Evolutionary conservation across 2,329 filamentous ascomycete species (phyloP).

Genomic region (Metarhizium anisopliae): DNA sequence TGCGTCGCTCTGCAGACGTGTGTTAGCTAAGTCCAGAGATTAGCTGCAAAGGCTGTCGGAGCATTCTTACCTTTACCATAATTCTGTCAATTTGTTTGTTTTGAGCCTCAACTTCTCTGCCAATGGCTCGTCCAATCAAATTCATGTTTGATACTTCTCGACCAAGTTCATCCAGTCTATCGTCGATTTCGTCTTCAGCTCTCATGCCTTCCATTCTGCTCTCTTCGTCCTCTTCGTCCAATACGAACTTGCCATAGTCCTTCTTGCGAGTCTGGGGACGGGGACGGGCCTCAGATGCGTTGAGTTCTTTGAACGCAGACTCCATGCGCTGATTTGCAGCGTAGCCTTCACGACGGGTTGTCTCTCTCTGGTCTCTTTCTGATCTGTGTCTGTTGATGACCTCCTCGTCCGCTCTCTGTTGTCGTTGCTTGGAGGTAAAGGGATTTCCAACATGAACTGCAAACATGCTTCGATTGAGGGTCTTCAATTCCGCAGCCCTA

Average conservation of each 20-base stretch:
- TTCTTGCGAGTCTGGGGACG: constrained; percentile 27
- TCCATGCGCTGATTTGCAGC: constrained; percentile 46
- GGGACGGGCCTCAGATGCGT: constrained; percentile 14
- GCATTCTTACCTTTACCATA: constrained; percentile 56
- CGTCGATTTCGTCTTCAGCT: constrained; percentile 47
- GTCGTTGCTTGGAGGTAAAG: constrained; percentile 62
- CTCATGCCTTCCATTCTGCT: constrained; percentile 26
- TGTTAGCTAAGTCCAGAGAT: constrained; percentile 17
- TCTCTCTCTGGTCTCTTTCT: constrained; percentile 57
- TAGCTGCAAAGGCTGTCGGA: no score
- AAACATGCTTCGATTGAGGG: constrained; percentile 84
- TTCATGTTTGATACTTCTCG: constrained; percentile 64
- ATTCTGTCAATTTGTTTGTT: constrained; percentile 70
- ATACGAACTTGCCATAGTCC: constrained; percentile 57
- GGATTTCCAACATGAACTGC: constrained; percentile 70
- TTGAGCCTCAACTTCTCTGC: constrained; percentile 65
- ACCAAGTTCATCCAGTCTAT: constrained; percentile 55
- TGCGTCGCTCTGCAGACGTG: constrained; percentile 57
- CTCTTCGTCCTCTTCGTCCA: constrained; percentile 56
- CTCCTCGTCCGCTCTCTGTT: constrained; percentile 55
- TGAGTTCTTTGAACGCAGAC: constrained; percentile 34
- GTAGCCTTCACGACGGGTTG: constrained; percentile 46
- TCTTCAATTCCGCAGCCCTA: constrained; percentile 74
- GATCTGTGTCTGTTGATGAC: constrained; percentile 60
- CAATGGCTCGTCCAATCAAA: constrained; percentile 63